These are phyloP conservation scores for Asterionellopsis glacialis DNA, from an alignment of 108 stramenopile species.

Conservation along the genomic window DNA sequence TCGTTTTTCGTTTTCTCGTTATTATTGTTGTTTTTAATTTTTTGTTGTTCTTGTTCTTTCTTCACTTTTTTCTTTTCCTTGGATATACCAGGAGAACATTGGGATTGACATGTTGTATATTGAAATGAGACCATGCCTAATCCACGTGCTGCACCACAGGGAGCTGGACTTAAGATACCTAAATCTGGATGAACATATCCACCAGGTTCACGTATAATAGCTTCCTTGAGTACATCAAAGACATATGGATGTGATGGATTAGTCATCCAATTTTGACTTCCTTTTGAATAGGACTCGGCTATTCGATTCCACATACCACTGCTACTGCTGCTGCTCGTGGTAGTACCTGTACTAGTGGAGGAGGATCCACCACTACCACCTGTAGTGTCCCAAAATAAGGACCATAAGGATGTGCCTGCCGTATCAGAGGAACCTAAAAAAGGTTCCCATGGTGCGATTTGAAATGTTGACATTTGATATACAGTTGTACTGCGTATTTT, in stretches of 20 bases:
- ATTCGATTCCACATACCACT: too few relatives aligned
- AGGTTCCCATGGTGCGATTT: not conserved
- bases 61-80: too few relatives aligned
- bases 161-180: constrained; percentile 72
- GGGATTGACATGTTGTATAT: constrained; percentile 60
- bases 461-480: constrained; percentile 17
- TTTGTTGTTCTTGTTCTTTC: not conserved
- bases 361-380: not conserved
- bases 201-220: constrained; percentile 56
- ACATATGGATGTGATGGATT: constrained; percentile 62
- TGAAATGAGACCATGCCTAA: constrained; percentile 69
- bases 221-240: constrained; percentile 63
- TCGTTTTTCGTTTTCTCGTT: not conserved
- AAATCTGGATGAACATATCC: constrained; percentile 86
- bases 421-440: not conserved
- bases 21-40: constrained; percentile 6
- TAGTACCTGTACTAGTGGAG: not conserved
- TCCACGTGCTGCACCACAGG: constrained; percentile 67
- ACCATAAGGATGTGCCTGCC: too few relatives aligned
- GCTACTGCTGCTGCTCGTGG: not conserved
- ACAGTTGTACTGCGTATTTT: constrained; percentile 24
- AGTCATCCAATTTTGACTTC: not conserved
- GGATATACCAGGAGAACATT: constrained; percentile 58
- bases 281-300: too few relatives aligned
- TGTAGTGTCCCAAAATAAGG: too few relatives aligned